A percentile compares a stretch with the other conserved stretches of the same genome.
Conservation (phyloP, 176 grass and related monocot species). For the Triticum urartu region DNA sequence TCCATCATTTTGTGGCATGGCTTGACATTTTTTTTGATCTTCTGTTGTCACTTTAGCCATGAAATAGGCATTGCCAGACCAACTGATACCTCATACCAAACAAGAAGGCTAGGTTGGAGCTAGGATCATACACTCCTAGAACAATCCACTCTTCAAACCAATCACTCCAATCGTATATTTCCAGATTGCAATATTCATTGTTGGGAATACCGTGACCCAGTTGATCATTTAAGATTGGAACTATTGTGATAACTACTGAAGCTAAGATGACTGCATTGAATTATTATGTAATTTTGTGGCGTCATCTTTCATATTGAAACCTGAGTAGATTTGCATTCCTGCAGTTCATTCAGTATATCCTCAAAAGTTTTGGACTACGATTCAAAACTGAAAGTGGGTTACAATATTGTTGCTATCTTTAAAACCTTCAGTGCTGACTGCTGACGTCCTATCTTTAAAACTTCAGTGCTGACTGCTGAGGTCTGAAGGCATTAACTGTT, state of each 20-base stretch:
- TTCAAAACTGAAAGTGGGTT: conserved; percentile 13
- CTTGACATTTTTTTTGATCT: neutral
- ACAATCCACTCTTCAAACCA: neutral
- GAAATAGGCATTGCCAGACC: neutral
- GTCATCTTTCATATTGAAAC: neutral
- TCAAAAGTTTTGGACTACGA: conserved; percentile 13
- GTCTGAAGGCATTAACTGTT: neutral
- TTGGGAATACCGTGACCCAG: neutral
- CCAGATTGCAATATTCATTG: conserved; percentile 1
- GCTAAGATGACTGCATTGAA: conserved; percentile 1
- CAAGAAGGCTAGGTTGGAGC: neutral
- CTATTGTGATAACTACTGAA: neutral
- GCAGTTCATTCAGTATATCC: neutral
- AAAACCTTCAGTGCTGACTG: conserved; percentile 7
- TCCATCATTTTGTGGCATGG: neutral
- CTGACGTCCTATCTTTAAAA: conserved; percentile 2
- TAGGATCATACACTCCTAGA: neutral
- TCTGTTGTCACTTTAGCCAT: neutral
- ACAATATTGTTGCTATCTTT: conserved; percentile 6
- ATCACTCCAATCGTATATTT: neutral
- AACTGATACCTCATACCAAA: neutral
- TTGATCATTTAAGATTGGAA: conserved; percentile 14
- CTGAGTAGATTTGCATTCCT: conserved; percentile 10
- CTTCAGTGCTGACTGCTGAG: conserved; percentile 7
- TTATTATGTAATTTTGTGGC: conserved; percentile 13